Base-by-base conservation (phyloP, 2,329 filamentous ascomycete species). In the Fusarium subtropicale region DNA sequence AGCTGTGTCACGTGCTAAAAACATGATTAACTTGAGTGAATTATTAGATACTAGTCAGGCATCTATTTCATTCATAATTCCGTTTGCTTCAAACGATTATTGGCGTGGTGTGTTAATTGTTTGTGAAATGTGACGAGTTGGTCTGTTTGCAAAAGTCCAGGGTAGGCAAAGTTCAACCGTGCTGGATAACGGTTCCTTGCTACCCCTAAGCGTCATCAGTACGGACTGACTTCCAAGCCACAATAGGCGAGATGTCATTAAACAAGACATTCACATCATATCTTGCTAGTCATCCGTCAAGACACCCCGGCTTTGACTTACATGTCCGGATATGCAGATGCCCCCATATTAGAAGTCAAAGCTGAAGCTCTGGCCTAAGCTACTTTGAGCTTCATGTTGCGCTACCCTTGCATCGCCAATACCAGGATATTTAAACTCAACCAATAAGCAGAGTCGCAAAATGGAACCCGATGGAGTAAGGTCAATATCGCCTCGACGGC, bases 401-500 rank as follows among this genome's bases (percentile, higher is more conserved):
- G 62, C 44, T 53, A 53, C 54, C 62, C 46, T 39, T 46, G 52
- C 3, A 34, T 10, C 13, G 30, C 15, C 31, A 47, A 42, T 34
- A 33, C 44, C 20, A 33, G 24, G 30, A 22, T 22, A 12, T 44
- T 44, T 2, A 6, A 4, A 31, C 8, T 13, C 20, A 34, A 22
- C 62, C 61, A 65, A 65, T 60, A 26, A 50, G 7, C 52, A 12
- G 7, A 11, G 51, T 48, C 62, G 62, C 61, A 28, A 28, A 1
- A 39, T 66, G 7, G 6, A 22, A n/a, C 62, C 47, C 9, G 22
- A 41, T 47, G 39, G 16, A 22, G 61, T 31, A 65, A 54, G 62
- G 55, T 13, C n/a, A 22, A 33, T 44, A 44, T 65, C 54, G 36
- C 28, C 45, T 58, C 15, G 8, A 34, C 5, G 5, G 16, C 16